Percentiles rank a stretch among this genome's conserved stretches.
phyloP scores from a whole-genome alignment of 768 basidiomycete species.

The Naganishia onofrii region DNA sequence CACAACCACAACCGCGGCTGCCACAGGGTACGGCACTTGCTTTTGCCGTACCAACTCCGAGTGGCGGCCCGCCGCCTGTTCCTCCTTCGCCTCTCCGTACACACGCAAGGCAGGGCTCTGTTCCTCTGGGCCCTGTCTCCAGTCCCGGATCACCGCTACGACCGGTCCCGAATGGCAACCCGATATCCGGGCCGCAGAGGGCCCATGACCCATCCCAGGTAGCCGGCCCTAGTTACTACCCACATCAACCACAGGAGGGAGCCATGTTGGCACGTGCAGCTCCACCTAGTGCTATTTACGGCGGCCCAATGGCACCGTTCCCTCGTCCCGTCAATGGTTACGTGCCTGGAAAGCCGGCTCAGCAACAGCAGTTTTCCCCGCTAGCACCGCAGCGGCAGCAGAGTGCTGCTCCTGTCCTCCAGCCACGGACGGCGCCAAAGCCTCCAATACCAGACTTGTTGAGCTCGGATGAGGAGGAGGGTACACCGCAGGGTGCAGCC shows the following conservation, averaged over 20 bases:
- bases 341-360: background rate
- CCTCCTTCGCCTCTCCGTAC: constrained; percentile 20
- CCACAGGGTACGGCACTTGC: background rate
- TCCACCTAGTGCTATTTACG: background rate
- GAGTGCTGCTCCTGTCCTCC: constrained; percentile 34
- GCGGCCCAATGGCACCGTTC: background rate
- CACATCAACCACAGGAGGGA: background rate
- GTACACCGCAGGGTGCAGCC: constrained; percentile 9
- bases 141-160: constrained; percentile 14
- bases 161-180: background rate
- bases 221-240: background rate
- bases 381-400: background rate
- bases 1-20: background rate
- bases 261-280: background rate
- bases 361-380: background rate
- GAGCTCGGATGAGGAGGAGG: constrained; percentile 60
- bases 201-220: background rate
- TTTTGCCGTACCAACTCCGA: background rate
- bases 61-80: constrained; percentile 25
- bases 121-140: background rate
- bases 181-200: background rate
- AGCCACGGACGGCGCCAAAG: constrained; percentile 48
- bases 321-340: background rate
- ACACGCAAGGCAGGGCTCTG: constrained; percentile 8
- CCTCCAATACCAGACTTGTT: constrained; percentile 76